Conservation (phyloP, 805 yeast genomes). For the Candida boidinii region DNA sequence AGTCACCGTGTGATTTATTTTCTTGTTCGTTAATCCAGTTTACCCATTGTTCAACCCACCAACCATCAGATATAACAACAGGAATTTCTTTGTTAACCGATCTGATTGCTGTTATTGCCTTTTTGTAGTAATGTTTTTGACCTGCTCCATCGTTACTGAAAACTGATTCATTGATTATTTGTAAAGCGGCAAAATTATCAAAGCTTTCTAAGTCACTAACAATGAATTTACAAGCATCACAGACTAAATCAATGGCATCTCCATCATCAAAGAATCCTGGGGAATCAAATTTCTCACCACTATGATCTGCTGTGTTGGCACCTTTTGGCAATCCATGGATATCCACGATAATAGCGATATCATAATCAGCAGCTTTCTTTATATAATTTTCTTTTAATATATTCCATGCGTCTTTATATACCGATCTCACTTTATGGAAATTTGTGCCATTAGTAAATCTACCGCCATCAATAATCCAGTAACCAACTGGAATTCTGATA, state of each 20-base stretch:
- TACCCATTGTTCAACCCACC: constrained; percentile 82
- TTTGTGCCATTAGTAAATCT: constrained; percentile 49
- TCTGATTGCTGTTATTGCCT: constrained; percentile 57
- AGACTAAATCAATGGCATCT: constrained; percentile 33
- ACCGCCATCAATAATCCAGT: constrained; percentile 77
- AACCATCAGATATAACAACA: constrained; percentile 81
- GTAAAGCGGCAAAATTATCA: constrained; percentile 75
- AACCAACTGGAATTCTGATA: constrained; percentile 83
- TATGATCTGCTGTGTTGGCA: constrained; percentile 79
- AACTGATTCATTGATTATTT: constrained; percentile 78
- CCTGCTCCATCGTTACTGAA: constrained; percentile 44
- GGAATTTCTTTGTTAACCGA: constrained; percentile 50
- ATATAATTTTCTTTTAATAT: constrained; percentile 42
- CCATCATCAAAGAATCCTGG: constrained; percentile 59
- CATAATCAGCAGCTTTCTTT: constrained; percentile 46
- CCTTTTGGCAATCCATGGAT: constrained; percentile 90
- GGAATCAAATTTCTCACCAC: constrained; percentile 55
- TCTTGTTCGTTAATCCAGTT: constrained; percentile 47
- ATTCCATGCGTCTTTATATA: constrained; percentile 72
- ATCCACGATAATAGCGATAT: constrained; percentile 74
- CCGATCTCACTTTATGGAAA: constrained; percentile 43
- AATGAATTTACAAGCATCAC: constrained; percentile 46
- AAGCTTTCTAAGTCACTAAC: constrained; percentile 46
- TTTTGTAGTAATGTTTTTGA: constrained; percentile 54
- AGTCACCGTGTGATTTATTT: constrained; percentile 21